Evolutionary conservation across 371 early-diverging fungal species (phyloP), one percentile per base, ranked within the genome.

Genomic region (Furculomyces boomerangus): DNA sequence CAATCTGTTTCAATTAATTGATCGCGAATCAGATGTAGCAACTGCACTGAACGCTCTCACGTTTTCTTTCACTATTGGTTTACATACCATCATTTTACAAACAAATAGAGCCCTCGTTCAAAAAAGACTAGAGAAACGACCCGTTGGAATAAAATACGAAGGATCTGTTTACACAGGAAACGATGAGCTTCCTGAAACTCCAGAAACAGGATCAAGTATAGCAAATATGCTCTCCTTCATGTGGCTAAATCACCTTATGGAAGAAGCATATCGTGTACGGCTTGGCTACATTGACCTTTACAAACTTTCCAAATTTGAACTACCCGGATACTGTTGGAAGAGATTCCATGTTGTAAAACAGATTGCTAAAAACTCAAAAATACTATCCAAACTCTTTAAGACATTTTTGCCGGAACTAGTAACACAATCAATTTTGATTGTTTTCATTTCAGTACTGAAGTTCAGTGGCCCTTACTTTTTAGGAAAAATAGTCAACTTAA

Each of bases 211-310:
- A 13, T 20, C 13, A 8, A 24, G 24, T 10, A 8, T 45, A 8
- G 5, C 8, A n/a, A 13, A 10, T 7, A 8, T n/a, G 22, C 5
- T 45, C 31, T 29, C 55, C 25, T 70, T 70, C 26, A 30, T 53
- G 44, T 70, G 70, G 70, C 58, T 70, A 24, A 59, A 49, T n/a
- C 58, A 59, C n/a, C 40, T 70, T n/a, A 44, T 69, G 47, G 35
- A 45, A 16, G 40, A 48, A 8, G 67, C 68, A 10, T 47, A 54
- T 0, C 48, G 13, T n/a, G 49, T 57, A 28, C 57, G 32, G 27
- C 60, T 69, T 28, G 55, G 50, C 8, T 55, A 44, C 37, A 27
- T 47, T 13, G 63, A 69, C n/a, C 29, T 69, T 40, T 69, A 60
- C 50, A 14, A 25, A 1, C 49, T 69, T 14, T 49, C 49, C n/a